Percentiles rank a stretch among this genome's conserved stretches.
These are phyloP conservation scores for Saccharomyces paradoxus DNA, from an alignment of 805 yeast genomes.

Conservation along the genomic window DNA sequence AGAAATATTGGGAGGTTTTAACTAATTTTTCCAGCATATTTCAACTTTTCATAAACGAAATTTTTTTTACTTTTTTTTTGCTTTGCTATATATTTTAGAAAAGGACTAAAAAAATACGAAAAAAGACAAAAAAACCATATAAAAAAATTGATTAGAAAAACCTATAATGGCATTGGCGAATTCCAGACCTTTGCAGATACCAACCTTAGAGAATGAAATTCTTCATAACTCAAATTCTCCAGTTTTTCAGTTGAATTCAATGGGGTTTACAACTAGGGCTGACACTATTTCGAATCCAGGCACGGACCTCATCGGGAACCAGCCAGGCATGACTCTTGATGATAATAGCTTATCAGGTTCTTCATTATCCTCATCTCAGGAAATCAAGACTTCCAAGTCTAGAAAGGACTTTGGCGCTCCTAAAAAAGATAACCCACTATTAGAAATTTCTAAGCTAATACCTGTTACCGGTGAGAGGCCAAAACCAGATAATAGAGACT, in stretches of 20 bases:
- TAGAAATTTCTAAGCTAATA: conserved; percentile 57
- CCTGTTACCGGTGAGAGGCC: conserved; percentile 76
- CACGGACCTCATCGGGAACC: conserved; percentile 10
- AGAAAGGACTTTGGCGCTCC: conserved; percentile 13
- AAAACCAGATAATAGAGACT: conserved; percentile 53
- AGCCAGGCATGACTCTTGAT: background rate
- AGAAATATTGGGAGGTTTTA: conserved; percentile 12
- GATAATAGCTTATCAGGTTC: background rate
- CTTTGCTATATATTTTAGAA: background rate
- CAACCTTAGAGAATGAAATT: conserved; percentile 32
- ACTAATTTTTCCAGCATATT: conserved; percentile 12
- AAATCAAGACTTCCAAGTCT: conserved; percentile 1
- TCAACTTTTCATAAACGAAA: background rate
- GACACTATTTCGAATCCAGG: conserved; percentile 7
- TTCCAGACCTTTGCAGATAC: conserved; percentile 53
- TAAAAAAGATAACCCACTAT: conserved; percentile 18
- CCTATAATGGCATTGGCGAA: conserved; percentile 54
- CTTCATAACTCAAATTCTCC: conserved; percentile 29
- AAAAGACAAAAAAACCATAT: background rate
- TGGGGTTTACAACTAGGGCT: conserved; percentile 14
- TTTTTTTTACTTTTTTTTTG: background rate
- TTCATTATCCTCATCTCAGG: background rate
- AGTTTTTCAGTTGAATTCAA: conserved; percentile 25
- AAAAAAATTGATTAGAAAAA: background rate
- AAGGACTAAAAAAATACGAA: background rate